Evolutionary conservation across 208 protist genomes (phyloP).

Genomic region (Angomonas ambiguus): DNA sequence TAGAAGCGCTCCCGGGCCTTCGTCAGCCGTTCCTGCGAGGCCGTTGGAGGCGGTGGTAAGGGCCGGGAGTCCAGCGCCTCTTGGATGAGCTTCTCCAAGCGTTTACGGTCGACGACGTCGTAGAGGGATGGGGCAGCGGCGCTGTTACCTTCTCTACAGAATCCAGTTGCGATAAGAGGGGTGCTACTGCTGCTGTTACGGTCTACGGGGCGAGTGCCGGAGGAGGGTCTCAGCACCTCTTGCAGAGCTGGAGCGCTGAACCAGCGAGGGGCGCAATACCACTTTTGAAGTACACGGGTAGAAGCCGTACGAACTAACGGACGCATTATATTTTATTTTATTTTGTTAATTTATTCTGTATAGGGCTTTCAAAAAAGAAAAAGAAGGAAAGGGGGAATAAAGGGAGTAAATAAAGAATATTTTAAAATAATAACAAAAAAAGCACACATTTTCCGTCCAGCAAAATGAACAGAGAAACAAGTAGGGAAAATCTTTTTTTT

Average conservation of each 20-base stretch:
- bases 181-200: not conserved
- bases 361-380: not conserved
- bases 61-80: constrained; percentile 13
- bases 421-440: too few relatives aligned
- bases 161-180: not conserved
- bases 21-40: not conserved
- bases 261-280: too few relatives aligned
- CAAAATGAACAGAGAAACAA: too few relatives aligned
- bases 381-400: not conserved
- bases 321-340: not conserved
- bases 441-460: too few relatives aligned
- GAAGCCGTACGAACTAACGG: not conserved
- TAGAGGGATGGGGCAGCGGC: constrained; percentile 3
- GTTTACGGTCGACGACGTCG: constrained; percentile 15
- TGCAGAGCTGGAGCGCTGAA: too few relatives aligned
- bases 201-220: not conserved
- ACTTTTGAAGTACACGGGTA: too few relatives aligned
- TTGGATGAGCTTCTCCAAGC: constrained; percentile 21
- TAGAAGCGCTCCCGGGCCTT: not conserved
- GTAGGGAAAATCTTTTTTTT: constrained; percentile 2
- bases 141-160: not conserved
- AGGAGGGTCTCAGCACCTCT: too few relatives aligned
- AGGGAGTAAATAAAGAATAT: not conserved
- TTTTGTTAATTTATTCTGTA: not conserved
- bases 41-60: not conserved